Evolutionary conservation across 345 rosid species (phyloP).

Genomic region (Barbarea vulgaris): DNA sequence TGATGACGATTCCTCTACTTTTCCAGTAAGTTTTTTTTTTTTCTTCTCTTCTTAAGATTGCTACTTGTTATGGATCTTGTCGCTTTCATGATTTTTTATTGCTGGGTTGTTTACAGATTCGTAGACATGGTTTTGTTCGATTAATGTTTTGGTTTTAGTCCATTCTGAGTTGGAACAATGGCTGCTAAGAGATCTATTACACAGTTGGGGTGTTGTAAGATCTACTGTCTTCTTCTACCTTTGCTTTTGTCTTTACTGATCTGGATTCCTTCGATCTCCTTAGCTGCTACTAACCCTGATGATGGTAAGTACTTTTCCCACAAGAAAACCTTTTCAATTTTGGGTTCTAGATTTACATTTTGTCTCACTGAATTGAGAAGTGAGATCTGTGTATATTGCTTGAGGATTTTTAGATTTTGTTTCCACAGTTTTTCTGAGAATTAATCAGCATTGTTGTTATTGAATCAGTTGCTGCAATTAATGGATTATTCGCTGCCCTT

Average conservation of each 20-base stretch:
- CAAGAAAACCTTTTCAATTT: neutral
- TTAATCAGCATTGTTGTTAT: conserved; percentile 48
- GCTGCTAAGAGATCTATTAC: conserved; percentile 57
- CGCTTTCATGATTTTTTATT: conserved; percentile 31
- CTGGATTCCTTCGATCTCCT: conserved; percentile 55
- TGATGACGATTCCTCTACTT: conserved; percentile 37
- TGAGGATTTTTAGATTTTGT: neutral
- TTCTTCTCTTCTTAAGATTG: conserved; percentile 16
- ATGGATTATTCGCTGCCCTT: conserved; percentile 67
- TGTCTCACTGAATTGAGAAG: neutral
- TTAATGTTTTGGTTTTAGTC: conserved; percentile 40
- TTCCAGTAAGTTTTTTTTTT: conserved; percentile 38
- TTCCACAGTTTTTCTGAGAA: neutral
- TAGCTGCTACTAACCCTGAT: conserved; percentile 62
- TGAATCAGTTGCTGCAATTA: conserved; percentile 81
- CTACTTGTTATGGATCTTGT: conserved; percentile 28
- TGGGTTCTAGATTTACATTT: conserved; percentile 18
- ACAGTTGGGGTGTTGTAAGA: conserved; percentile 48
- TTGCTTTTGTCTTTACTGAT: conserved; percentile 59
- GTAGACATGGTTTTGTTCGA: conserved; percentile 39
- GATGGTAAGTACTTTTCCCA: conserved; percentile 58
- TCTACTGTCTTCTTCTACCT: conserved; percentile 44
- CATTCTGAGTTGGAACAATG: conserved; percentile 49
- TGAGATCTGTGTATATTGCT: conserved; percentile 38
- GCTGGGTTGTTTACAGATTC: conserved; percentile 46